Evolutionary conservation across 352 stramenopile genomes (phyloP), one percentile per base, ranked within the genome.

Genomic region (Phytophthora ohioensis): DNA sequence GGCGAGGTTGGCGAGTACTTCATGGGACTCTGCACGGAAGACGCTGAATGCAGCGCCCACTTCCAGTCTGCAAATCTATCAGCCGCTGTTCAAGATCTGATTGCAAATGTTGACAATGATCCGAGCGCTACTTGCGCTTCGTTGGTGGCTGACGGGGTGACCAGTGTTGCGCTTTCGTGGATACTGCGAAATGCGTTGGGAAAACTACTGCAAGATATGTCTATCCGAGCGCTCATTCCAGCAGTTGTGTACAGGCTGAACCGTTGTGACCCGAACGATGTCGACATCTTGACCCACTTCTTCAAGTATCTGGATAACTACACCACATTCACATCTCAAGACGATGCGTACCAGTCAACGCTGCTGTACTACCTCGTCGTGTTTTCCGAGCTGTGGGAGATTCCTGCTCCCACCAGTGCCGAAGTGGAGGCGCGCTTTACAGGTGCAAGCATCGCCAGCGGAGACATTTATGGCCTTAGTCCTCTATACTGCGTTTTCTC

Each of bases 381-480:
- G 9, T 78, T 74, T 57, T 82, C 73, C 0, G 76, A 86, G 57
- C 77, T 84, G 62, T 86, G 77, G 76, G 70, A 79, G 27, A 65
- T 34, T 7, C 76, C 76, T 0, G 41, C 70, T 31, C 57, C 62
- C 10, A 57, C 31, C n/a, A 2, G 36, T 3, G 0, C 30, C 3
- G 42, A 38, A 10, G 51, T 84, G 42, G 5, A 38, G 0, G 17
- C 41, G n/a, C 45, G 64, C 6, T 57, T 3, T 80, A 69, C 45
- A 10, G 51, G 67, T 34, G 43, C 62, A 8, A 61, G 12, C 8
- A 60, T 78, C 8, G 49, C 32, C n/a, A 70, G 45, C 34, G 66
- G 61, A 15, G 64, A 56, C 4, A 56, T 57, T n/a, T 17, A 34
- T 13, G 30, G 4, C 2, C 32, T 31, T 17, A 17, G 7, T 12